Base-by-base conservation (phyloP, 2,329 filamentous ascomycete genomes). In the Colletotrichum spinosum region DNA sequence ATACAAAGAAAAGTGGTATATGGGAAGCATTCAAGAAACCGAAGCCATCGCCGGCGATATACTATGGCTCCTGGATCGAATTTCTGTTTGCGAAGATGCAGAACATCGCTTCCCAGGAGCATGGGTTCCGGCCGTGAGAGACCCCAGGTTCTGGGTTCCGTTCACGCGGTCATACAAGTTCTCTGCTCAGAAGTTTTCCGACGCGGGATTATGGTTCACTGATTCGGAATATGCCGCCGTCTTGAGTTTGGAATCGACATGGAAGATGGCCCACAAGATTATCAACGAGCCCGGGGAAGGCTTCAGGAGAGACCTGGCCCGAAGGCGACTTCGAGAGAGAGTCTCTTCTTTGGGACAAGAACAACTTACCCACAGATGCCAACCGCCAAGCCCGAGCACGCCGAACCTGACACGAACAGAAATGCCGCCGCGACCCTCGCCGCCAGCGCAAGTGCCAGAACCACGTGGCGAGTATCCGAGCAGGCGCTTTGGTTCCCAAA, bases 1-100 rank as follows among this genome's bases (percentile, higher is more conserved):
- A 13, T 81, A 80, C 67, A 68, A 75, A 15, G 58, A 67, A 1
- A 69, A 39, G 65, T 57, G 15, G 58, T 59, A 15, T 58, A 45
- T 37, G 45, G 60, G 6, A 42, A 57, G 15, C 4, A 44, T 33
- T 15, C 6, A 12, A 17, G 68, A 58, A 13, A 70, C 72, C 55
- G 55, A 68, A 7, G 61, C 46, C 10, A 69, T 76, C 9, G 75
- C 73, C 6, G 63, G 60, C 3, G 74, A 79, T 60, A 67, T 81
- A 59, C 39, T 70, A 34, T 80, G 78, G 75, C 70, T 80, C 6
- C 69, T 82, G 52, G 56, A 67, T 9, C 72, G 71, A 13, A 76
- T 81, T 46, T 69, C 68, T 4, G 55, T 68, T 12, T 54, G 71
- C 6, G 53, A 59, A 4, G 56, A 58, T 1, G 33, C 55, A 1